These are phyloP conservation scores for Candida corydali DNA, from an alignment of 805 yeast genomes.

Conservation along the genomic window DNA sequence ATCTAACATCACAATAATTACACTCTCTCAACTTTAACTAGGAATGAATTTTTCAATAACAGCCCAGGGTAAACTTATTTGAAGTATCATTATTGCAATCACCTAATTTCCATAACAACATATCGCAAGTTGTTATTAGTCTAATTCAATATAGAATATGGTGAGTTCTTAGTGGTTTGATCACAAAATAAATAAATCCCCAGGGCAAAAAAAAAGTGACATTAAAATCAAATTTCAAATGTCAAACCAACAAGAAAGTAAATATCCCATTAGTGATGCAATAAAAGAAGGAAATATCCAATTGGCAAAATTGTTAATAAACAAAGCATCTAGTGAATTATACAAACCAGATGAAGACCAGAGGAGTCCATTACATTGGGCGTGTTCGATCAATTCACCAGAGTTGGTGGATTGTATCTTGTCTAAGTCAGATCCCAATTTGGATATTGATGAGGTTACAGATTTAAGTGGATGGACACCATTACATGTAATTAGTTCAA, in stretches of 20 bases:
- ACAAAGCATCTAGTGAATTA: constrained; percentile 45
- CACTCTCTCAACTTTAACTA: too few relatives aligned
- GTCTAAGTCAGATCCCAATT: constrained; percentile 8
- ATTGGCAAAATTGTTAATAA: constrained; percentile 48
- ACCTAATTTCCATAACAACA: too few relatives aligned
- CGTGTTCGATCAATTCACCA: constrained; percentile 58
- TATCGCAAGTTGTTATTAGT: too few relatives aligned
- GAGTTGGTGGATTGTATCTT: constrained; percentile 46
- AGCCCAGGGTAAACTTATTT: too few relatives aligned
- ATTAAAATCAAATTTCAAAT: background rate
- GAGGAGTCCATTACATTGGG: constrained; percentile 87
- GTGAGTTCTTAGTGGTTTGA: too few relatives aligned
- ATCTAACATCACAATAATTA: too few relatives aligned
- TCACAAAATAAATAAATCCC: too few relatives aligned
- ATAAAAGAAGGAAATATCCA: constrained; percentile 56
- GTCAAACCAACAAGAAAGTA: background rate
- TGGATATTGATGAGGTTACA: constrained; percentile 60
- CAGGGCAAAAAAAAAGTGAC: too few relatives aligned
- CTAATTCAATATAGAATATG: too few relatives aligned
- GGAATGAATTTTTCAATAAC: too few relatives aligned
- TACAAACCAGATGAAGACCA: constrained; percentile 61
- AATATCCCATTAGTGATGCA: constrained; percentile 51
- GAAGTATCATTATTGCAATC: too few relatives aligned
- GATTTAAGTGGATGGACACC: constrained; percentile 91
- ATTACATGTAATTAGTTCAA: constrained; percentile 74